Percentiles rank a stretch among this genome's conserved stretches.
These are phyloP conservation scores for Monotropa hypopitys DNA, from an alignment of 179 eudicot genomes.

Conservation along the genomic window DNA sequence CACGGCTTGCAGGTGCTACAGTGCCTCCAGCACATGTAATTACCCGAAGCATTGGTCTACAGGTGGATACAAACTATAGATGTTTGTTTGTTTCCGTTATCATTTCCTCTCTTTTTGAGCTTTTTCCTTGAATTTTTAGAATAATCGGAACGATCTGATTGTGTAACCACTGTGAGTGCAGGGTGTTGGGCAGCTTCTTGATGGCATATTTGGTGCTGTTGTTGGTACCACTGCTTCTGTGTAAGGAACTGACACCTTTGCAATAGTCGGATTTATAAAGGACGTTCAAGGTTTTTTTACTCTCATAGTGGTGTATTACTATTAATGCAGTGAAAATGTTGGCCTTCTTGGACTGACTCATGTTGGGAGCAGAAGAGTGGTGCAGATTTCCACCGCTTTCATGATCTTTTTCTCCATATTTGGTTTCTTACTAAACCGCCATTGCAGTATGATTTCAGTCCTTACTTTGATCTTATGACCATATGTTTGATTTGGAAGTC, in stretches of 20 bases:
- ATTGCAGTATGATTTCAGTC: background rate
- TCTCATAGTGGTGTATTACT: background rate
- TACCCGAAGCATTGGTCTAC: conserved; percentile 85
- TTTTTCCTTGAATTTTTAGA: background rate
- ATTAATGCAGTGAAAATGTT: conserved; percentile 72
- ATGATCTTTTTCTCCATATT: conserved; percentile 93
- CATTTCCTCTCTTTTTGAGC: background rate
- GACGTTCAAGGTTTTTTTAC: background rate
- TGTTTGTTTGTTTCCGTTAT: background rate
- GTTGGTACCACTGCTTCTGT: conserved; percentile 87
- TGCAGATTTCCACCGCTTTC: conserved; percentile 81
- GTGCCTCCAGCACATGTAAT: conserved; percentile 79
- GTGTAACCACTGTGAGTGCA: conserved; percentile 16
- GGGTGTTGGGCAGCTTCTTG: conserved; percentile 83
- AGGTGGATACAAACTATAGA: conserved; percentile 31
- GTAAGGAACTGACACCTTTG: conserved; percentile 32
- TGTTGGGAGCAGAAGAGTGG: conserved; percentile 94
- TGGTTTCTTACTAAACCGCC: conserved; percentile 29
- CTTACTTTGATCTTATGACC: background rate
- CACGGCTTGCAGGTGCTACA: conserved; percentile 94
- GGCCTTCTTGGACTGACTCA: conserved; percentile 89
- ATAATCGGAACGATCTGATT: background rate
- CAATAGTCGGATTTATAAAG: background rate
- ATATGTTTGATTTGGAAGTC: background rate
- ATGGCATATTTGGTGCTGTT: conserved; percentile 70